Evolutionary conservation across 208 protist species (phyloP).

Genomic region (Leishmania guyanensis): DNA sequence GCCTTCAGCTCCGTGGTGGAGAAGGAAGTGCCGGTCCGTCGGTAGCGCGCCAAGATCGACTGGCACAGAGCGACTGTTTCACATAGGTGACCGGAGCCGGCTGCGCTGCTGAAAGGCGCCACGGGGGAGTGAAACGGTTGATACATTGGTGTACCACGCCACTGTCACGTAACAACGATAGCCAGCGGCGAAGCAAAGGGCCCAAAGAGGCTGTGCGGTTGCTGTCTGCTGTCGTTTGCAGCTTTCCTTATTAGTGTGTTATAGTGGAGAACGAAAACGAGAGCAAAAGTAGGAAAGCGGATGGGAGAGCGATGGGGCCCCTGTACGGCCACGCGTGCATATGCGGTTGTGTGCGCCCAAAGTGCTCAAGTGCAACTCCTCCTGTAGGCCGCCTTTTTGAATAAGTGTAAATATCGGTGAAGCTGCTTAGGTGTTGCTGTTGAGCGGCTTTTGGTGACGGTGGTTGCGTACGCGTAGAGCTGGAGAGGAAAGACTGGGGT

Average conservation of each 20-base stretch:
- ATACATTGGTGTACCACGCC: not conserved
- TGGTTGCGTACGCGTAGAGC: not conserved
- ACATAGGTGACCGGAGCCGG: conserved; percentile 60
- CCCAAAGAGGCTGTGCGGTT: not conserved
- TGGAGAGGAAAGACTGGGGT: not conserved
- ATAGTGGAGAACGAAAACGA: not conserved
- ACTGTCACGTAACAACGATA: not conserved
- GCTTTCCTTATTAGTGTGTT: not conserved
- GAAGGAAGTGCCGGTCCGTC: conserved; percentile 46
- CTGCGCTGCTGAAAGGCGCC: not conserved
- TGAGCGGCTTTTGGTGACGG: not conserved
- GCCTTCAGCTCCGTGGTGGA: conserved; percentile 54
- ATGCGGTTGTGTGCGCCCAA: not conserved
- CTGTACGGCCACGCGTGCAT: not conserved
- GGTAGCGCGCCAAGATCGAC: conserved; percentile 71
- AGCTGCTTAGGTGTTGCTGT: not conserved
- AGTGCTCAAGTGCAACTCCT: not conserved
- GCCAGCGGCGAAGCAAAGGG: not conserved
- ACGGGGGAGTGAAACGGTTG: not conserved
- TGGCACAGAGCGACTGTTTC: conserved; percentile 77
- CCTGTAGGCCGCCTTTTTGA: not conserved
- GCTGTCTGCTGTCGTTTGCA: not conserved
- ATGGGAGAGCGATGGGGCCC: not conserved
- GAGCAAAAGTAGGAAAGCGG: not conserved
- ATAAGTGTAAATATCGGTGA: not conserved